These are phyloP conservation scores for Aspergillus ochraceus DNA, from an alignment of 2,329 filamentous ascomycete genomes.

Conservation along the genomic window DNA sequence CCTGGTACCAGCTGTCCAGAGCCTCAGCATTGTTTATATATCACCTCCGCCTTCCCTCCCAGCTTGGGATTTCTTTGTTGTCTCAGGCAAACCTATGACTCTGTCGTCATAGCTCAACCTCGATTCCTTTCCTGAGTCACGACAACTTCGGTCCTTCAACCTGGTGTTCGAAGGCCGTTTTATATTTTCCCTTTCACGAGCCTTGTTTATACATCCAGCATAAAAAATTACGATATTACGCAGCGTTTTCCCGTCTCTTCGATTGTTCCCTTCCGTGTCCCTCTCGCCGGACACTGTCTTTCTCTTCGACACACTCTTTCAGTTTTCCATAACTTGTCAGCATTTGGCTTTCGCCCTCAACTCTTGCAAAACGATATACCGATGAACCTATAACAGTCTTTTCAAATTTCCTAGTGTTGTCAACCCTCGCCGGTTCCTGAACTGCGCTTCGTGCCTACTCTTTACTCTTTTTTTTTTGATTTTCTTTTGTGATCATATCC, in stretches of 20 bases:
- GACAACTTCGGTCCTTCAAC: slow-evolving; percentile 30
- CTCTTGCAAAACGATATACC: slow-evolving; percentile 36
- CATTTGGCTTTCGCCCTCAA: slow-evolving; percentile 18
- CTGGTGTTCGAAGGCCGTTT: slow-evolving; percentile 37
- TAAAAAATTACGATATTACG: slow-evolving; percentile 41
- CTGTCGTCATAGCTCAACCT: slow-evolving; percentile 17
- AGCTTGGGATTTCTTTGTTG: slow-evolving; percentile 2
- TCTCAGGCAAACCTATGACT: slow-evolving; percentile 27
- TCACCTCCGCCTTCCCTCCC: slow-evolving; percentile 1
- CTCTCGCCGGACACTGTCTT: slow-evolving; percentile 15
- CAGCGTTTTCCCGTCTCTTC: slow-evolving; percentile 33
- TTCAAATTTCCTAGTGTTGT: slow-evolving; percentile 36
- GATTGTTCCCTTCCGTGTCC: slow-evolving; percentile 11
- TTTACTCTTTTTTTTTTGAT: slow-evolving; percentile 18
- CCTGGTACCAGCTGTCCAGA: slow-evolving; percentile 25
- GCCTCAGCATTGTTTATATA: slow-evolving; percentile 23
- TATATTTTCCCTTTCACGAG: slow-evolving; percentile 20
- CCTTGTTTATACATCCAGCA: slow-evolving; percentile 29
- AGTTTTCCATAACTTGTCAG: slow-evolving; percentile 18
- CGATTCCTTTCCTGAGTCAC: slow-evolving; percentile 30
- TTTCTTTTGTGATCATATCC: slow-evolving; percentile 29
- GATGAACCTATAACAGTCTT: slow-evolving; percentile 45
- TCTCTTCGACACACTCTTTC: slow-evolving; percentile 26
- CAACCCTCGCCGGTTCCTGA: slow-evolving; percentile 26
- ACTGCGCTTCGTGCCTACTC: slow-evolving; percentile 27